Evolutionary conservation across 306 rosid genomes (phyloP).

Genomic region (Cucurbita argyrosperma): DNA sequence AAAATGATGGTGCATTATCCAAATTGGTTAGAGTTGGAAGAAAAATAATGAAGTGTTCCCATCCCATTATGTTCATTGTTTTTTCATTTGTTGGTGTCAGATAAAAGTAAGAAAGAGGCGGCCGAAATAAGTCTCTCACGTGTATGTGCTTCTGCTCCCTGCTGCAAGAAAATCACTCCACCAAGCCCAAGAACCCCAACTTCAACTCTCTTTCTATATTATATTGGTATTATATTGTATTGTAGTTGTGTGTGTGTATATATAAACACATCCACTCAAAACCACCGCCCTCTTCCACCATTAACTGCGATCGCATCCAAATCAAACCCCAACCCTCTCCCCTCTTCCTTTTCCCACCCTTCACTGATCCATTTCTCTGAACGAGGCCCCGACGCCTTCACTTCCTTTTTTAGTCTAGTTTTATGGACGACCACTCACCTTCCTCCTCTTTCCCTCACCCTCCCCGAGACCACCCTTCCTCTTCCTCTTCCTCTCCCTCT

Average conservation of each 20-base stretch:
- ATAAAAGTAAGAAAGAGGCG: not conserved
- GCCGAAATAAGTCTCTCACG: not conserved
- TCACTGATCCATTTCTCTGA: constrained; percentile 45
- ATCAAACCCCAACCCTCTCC: constrained; percentile 13
- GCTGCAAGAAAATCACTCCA: not conserved
- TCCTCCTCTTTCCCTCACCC: constrained; percentile 13
- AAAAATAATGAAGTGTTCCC: no score
- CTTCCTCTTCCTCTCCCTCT: constrained; percentile 3
- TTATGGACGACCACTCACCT: constrained; percentile 22
- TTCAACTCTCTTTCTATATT: not conserved
- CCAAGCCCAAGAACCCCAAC: not conserved
- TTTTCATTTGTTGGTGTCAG: not conserved
- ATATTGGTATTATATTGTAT: no score
- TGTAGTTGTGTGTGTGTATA: not conserved
- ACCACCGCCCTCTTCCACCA: constrained; percentile 90
- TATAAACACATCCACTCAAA: not conserved
- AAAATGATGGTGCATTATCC: no score
- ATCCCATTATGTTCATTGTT: no score
- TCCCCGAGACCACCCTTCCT: constrained; percentile 14
- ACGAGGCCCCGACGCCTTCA: constrained; percentile 40
- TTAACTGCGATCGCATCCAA: constrained; percentile 31
- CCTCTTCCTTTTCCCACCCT: not conserved
- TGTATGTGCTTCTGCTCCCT: not conserved
- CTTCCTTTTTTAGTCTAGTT: constrained; percentile 5
- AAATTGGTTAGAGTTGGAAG: no score